Evolutionary conservation across 805 yeast species (phyloP).

Genomic region (Candida mattraensis): DNA sequence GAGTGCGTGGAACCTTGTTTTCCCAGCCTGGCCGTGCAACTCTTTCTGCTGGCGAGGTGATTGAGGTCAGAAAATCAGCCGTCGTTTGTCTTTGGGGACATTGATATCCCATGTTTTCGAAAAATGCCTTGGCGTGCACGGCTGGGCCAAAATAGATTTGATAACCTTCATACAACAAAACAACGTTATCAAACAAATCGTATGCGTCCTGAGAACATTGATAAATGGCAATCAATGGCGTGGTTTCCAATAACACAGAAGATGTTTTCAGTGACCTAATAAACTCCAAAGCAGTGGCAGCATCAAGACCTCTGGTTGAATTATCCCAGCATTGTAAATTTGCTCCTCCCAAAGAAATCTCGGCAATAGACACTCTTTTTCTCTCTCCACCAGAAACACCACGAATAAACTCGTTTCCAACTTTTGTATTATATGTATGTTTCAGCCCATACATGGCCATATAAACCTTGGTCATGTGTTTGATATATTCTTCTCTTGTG

Average conservation of each 20-base stretch:
- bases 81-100: constrained; percentile 48
- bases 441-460: constrained; percentile 33
- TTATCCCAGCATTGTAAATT: constrained; percentile 60
- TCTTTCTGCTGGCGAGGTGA: constrained; percentile 35
- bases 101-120: constrained; percentile 41
- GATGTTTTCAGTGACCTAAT: constrained; percentile 54
- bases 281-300: constrained; percentile 67
- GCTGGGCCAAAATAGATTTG: constrained; percentile 41
- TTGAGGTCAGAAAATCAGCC: constrained; percentile 43
- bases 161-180: constrained; percentile 41
- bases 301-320: constrained; percentile 67
- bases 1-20: constrained; percentile 39
- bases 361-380: constrained; percentile 64
- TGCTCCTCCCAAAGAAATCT: constrained; percentile 38
- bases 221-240: constrained; percentile 50
- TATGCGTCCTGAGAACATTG: constrained; percentile 43
- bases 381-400: constrained; percentile 70
- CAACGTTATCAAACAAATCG: constrained; percentile 41
- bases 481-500: constrained; percentile 48
- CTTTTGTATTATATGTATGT: constrained; percentile 55
- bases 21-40: constrained; percentile 35
- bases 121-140: constrained; percentile 35
- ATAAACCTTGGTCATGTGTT: constrained; percentile 49
- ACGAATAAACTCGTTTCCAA: constrained; percentile 59
- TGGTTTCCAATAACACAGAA: constrained; percentile 44